Base-by-base conservation (phyloP, 768 basidiomycete species). In the Dioszegia hungarica region DNA sequence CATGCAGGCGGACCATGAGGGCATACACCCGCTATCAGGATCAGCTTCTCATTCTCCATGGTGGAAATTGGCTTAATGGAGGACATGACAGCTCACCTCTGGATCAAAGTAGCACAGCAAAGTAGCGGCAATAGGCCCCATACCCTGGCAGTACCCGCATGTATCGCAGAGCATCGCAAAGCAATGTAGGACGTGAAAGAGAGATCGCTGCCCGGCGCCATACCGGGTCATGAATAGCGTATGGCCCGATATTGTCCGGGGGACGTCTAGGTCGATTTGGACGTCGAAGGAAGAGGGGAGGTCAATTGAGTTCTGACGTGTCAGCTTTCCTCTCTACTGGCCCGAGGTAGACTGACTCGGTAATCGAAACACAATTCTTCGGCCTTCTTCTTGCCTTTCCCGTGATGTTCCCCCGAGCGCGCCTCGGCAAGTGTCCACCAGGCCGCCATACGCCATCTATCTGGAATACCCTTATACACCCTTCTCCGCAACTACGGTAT, bases 121-220 rank as follows among this genome's bases (percentile, higher is more conserved):
- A 1, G 92, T 97, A 0, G 93, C 89, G 0, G 94, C 90, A 56
- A 99, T 89, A 5, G 94, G 89, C 1, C 95, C 93, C 95, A 99
- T 99, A 59, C 95, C 95, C 78, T 99, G 95, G 37, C 93, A 92
- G 73, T 99, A 99, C 15, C 94, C 94, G 60, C 95, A 98, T 11
- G 82, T 79, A 17, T 79, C 75, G 77, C 94, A 97, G n/a, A 81
- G 80, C 19, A 93, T 80, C 1, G 91, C 93, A 73, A 95, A 92
- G 48, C 84, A 84, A 75, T 98, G 95, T 25, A 98, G 81, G 56
- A 95, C 90, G 72, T 90, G 91, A 77, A 98, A 98, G 11, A 99
- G 80, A 3, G 89, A 88, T 11, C 94, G 86, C 83, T 99, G 94
- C 8, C 91, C 95, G 58, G 87, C 84, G 47, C 95, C 95, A 76